phyloP scores from a whole-genome alignment of 768 basidiomycete species.

The Hygrocybe coccinea region DNA sequence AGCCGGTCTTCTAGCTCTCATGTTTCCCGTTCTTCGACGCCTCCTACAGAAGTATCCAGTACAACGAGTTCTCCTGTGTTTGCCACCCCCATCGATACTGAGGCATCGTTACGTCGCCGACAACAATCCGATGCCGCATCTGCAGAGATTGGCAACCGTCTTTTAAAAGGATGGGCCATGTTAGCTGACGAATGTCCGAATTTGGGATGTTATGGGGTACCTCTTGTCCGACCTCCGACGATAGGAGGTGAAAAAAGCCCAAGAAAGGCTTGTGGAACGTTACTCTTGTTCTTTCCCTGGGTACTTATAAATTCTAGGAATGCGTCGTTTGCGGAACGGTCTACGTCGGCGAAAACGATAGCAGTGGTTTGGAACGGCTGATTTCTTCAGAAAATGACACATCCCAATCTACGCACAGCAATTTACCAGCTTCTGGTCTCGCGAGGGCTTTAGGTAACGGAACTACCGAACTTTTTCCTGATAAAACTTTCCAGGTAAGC shows the following conservation, averaged over 20 bases:
- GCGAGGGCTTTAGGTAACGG: neutral
- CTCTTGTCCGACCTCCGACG: constrained; percentile 77
- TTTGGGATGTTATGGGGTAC: constrained; percentile 66
- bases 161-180: constrained; percentile 85
- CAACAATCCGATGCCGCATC: constrained; percentile 81
- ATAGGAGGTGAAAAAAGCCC: constrained; percentile 55
- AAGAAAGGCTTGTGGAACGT: constrained; percentile 29
- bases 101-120: constrained; percentile 60
- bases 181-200: constrained; percentile 82
- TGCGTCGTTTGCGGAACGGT: constrained; percentile 68
- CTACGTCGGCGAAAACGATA: constrained; percentile 52
- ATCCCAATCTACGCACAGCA: too few species aligned
- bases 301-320: constrained; percentile 42
- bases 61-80: constrained; percentile 58
- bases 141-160: constrained; percentile 67
- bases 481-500: neutral
- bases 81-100: constrained; percentile 52
- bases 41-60: constrained; percentile 70
- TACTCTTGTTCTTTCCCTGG: neutral
- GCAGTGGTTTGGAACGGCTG: constrained; percentile 45
- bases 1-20: constrained; percentile 48
- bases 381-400: constrained; percentile 22
- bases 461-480: neutral
- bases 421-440: neutral
- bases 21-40: constrained; percentile 64